Base-by-base conservation (phyloP, 192 early-diverging fungal genomes). In the Pilaira anomala region DNA sequence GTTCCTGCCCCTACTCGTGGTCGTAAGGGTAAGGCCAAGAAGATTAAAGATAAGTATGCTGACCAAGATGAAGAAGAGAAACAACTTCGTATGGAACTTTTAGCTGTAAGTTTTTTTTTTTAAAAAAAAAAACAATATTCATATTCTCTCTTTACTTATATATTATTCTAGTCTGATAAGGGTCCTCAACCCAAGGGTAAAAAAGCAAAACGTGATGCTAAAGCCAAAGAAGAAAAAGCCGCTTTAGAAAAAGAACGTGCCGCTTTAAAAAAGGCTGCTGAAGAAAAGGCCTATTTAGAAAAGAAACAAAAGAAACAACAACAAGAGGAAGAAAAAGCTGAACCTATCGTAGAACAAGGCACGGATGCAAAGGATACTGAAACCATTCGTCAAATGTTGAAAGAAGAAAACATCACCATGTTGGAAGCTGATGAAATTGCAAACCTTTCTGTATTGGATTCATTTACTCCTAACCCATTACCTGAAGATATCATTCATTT, bases 21-120 rank as follows among this genome's bases (percentile, higher is more conserved):
- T 22, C 92, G 95, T 66, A 88, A 86, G 57, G 85, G 87, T 39
- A 97, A 97, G 76, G 64, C 85, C 29, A 91, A 91, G 80, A 97
- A 97, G 77, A 83, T 92, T 22, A 95, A 96, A 73, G 87, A 86
- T 30, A 97, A 95, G 74, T 98, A 98, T 73, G 89, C 80, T 3
- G 95, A 98, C 71, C 91, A 93, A 74, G 94, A 96, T 60, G 95
- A 98, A 33, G 93, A 96, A 49, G 96, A 98, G 57, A 81, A 87
- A 25, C 78, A 88, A 62, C 67, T 93, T 30, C 85, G 90, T 55
- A 85, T 95, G 84, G 81, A 91, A 21, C 63, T 98, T 14, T 72
- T 97, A 29, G 91, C 86, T 7, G 83, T 86, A 70, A 78, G 80
- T 39, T 28, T n/a, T 11, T 24, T 18, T 13, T 16, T 33, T 9